Evolutionary conservation across 164 flowering plant genomes (phyloP).

Genomic region (Piper betle): DNA sequence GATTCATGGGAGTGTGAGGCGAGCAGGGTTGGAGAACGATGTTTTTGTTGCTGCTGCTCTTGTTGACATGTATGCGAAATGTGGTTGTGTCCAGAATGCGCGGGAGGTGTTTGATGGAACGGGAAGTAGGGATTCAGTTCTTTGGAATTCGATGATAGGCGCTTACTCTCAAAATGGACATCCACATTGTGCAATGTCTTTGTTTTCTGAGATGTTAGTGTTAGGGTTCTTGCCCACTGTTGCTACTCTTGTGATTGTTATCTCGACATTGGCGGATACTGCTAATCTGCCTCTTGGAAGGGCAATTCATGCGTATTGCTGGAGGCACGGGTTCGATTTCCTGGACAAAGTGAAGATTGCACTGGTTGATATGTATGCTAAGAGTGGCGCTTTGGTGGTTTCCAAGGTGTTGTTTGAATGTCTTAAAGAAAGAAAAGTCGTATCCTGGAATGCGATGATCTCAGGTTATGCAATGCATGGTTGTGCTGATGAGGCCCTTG

Average conservation of each 20-base stretch:
- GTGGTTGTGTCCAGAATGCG: constrained; percentile 7
- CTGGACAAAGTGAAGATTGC: constrained; percentile 11
- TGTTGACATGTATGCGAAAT: constrained; percentile 14
- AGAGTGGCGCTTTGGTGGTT: constrained; percentile 4
- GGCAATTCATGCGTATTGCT: constrained; percentile 11
- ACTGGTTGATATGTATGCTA: constrained; percentile 13
- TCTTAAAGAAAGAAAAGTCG: constrained; percentile 4
- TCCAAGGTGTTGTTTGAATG: constrained; percentile 9
- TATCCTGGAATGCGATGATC: constrained; percentile 17
- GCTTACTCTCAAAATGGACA: constrained; percentile 12
- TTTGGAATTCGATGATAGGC: constrained; percentile 13
- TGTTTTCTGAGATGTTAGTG: constrained; percentile 5
- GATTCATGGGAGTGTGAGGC: constrained; percentile 7
- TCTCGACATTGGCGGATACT: constrained; percentile 7
- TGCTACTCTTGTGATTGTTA: constrained; percentile 11
- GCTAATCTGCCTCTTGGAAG: constrained; percentile 8
- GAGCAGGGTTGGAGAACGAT: constrained; percentile 8
- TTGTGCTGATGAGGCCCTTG: constrained; percentile 9
- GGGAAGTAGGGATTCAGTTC: constrained; percentile 5
- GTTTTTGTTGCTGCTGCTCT: constrained; percentile 14
- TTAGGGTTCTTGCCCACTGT: constrained; percentile 5
- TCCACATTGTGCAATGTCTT: constrained; percentile 6
- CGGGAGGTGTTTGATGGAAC: constrained; percentile 10
- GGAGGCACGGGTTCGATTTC: constrained; percentile 7
- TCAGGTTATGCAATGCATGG: constrained; percentile 15